phyloP scores from a whole-genome alignment of 2,329 filamentous ascomycete species.

The Domatiomyces catenatus region DNA sequence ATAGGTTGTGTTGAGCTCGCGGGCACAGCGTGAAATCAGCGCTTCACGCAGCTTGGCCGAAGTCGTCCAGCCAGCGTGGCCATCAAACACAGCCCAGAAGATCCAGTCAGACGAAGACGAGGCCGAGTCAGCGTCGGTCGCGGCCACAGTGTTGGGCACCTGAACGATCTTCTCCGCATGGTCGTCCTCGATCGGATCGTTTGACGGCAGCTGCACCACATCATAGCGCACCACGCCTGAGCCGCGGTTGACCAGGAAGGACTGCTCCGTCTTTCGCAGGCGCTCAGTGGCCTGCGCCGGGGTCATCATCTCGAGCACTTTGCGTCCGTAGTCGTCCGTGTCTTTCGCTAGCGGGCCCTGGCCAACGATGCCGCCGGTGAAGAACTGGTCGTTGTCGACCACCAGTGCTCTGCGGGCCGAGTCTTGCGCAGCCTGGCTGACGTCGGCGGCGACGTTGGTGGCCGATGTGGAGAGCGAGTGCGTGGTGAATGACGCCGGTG shows the following conservation, averaged over 20 bases:
- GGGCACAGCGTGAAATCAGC: conserved; percentile 79
- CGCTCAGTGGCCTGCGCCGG: conserved; percentile 86
- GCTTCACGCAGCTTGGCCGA: conserved; percentile 89
- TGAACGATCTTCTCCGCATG: conserved; percentile 97
- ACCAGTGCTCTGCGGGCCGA: conserved; percentile 53
- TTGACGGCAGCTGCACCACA: conserved; percentile 83
- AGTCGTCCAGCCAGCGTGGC: conserved; percentile 94
- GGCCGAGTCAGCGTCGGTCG: conserved; percentile 38
- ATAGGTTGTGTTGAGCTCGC: conserved; percentile 85
- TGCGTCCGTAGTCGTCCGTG: conserved; percentile 67
- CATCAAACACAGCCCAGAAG: conserved; percentile 99
- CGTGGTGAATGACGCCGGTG: conserved; percentile 11
- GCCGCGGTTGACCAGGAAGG: conserved; percentile 75
- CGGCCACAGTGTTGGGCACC: conserved; percentile 49
- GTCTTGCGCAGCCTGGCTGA: conserved; percentile 36
- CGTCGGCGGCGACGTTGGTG: conserved; percentile 17
- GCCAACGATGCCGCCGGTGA: conserved; percentile 70
- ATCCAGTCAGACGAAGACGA: conserved; percentile 69
- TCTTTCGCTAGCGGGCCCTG: conserved; percentile 79
- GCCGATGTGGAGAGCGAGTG: conserved; percentile 7
- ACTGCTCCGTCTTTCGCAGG: conserved; percentile 77
- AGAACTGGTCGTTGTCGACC: conserved; percentile 79
- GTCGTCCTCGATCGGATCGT: conserved; percentile 96
- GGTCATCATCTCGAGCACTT: conserved; percentile 89
- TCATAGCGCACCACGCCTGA: conserved; percentile 90